Conservation (phyloP, 495 filamentous ascomycete genomes). For the Lasiosphaeriaceae sp. region DNA sequence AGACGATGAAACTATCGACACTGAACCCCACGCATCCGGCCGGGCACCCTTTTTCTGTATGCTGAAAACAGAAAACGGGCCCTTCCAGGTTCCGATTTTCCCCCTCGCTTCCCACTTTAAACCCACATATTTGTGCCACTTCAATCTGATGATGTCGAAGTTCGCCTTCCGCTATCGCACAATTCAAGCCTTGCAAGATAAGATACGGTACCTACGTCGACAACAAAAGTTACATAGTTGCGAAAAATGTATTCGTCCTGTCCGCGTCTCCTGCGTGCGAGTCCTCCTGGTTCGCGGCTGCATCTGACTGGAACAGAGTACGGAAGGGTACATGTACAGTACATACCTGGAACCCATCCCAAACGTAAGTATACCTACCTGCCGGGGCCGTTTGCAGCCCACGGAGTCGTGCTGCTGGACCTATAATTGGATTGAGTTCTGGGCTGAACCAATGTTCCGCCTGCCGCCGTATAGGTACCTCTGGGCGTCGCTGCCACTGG, state of each 20-base stretch:
- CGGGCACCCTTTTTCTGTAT: background rate
- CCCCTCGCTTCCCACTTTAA: background rate
- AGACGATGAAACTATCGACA: too few species aligned
- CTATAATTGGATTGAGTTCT: background rate
- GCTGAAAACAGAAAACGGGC: background rate
- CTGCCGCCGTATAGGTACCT: background rate
- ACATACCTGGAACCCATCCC: too few species aligned
- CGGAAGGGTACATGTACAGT: too few species aligned
- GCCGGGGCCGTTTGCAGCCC: too few species aligned
- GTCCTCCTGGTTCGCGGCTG: too few species aligned
- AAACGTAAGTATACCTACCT: too few species aligned
- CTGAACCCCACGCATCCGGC: too few species aligned
- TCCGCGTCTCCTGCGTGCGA: too few species aligned
- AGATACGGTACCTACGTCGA: background rate
- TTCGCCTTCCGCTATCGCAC: background rate
- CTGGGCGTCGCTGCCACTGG: too few species aligned
- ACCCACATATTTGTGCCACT: background rate
- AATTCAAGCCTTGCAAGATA: background rate
- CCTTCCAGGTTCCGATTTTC: background rate
- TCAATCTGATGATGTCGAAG: background rate
- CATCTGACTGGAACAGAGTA: too few species aligned
- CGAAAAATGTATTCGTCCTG: too few species aligned
- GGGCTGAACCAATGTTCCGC: background rate
- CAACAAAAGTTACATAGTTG: too few species aligned
- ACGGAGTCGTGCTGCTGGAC: background rate